Conservation (phyloP, 441 rosid genomes). For the Manihot esculenta region DNA sequence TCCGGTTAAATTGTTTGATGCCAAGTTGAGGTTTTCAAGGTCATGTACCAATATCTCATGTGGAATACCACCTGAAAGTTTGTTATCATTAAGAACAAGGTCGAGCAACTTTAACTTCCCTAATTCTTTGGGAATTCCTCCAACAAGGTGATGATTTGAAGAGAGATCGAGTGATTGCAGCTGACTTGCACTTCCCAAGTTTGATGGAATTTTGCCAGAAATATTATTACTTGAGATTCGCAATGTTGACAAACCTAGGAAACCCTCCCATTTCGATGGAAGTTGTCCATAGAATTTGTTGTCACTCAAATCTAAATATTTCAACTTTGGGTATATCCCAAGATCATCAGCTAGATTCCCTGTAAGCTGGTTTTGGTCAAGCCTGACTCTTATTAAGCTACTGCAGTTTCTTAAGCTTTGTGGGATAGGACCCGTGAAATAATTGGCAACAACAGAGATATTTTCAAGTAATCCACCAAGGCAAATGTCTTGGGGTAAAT, state of each 20-base stretch:
- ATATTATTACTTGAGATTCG: background rate
- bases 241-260: background rate
- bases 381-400: background rate
- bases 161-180: background rate
- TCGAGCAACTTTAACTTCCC: background rate
- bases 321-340: background rate
- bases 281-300: background rate
- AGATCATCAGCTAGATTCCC: background rate
- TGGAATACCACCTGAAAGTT: background rate
- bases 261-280: background rate
- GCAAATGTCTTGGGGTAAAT: background rate
- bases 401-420: background rate
- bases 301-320: background rate
- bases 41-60: background rate
- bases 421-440: background rate
- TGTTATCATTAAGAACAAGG: background rate
- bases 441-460: background rate
- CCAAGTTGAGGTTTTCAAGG: background rate
- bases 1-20: constrained; percentile 2
- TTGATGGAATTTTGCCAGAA: background rate
- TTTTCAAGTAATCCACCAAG: background rate
- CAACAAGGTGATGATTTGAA: no score
- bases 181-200: background rate
- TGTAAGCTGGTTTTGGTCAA: background rate
- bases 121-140: no score